Percentiles rank a stretch among this genome's conserved stretches.
phyloP scores from a whole-genome alignment of 352 stramenopile genomes.

The Phytophthora citrophthora region DNA sequence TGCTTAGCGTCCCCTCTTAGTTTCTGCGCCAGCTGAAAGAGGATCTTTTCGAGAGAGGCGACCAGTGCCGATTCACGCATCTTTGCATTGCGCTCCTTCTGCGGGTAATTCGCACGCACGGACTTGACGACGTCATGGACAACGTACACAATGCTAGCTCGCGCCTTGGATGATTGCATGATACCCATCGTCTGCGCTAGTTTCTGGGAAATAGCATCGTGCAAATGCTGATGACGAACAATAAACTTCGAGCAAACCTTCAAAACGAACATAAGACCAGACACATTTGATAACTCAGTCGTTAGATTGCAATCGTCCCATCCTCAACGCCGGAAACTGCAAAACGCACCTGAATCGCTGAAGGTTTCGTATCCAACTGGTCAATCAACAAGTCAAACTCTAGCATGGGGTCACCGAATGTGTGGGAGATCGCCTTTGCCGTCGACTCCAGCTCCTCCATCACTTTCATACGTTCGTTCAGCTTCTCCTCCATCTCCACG shows the following conservation, averaged over 20 bases:
- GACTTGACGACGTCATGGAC: conserved; percentile 86
- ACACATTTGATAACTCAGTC: conserved; percentile 2
- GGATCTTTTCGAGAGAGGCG: conserved; percentile 65
- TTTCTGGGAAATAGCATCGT: conserved; percentile 75
- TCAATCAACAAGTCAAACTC: conserved; percentile 88
- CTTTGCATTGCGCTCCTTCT: conserved; percentile 77
- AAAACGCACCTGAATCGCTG: conserved; percentile 77
- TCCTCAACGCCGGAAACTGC: conserved; percentile 3
- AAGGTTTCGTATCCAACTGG: conserved; percentile 85
- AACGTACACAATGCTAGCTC: conserved; percentile 82
- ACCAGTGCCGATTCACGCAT: conserved; percentile 79
- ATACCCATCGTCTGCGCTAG: conserved; percentile 66
- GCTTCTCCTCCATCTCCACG: conserved; percentile 81
- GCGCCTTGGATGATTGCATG: conserved; percentile 71
- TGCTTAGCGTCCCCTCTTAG: conserved; percentile 66
- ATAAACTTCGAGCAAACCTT: conserved; percentile 88
- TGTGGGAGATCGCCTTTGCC: conserved; percentile 78
- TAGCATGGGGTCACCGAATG: conserved; percentile 85
- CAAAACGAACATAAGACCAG: conserved; percentile 4
- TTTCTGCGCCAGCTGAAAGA: conserved; percentile 68
- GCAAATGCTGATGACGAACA: conserved; percentile 76
- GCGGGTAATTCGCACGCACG: conserved; percentile 69
- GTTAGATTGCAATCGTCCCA: conserved; percentile 17
- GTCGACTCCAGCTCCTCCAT: conserved; percentile 82
- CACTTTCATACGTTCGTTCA: conserved; percentile 74